These are phyloP conservation scores for Candida alai DNA, from an alignment of 805 yeast species.

Conservation along the genomic window DNA sequence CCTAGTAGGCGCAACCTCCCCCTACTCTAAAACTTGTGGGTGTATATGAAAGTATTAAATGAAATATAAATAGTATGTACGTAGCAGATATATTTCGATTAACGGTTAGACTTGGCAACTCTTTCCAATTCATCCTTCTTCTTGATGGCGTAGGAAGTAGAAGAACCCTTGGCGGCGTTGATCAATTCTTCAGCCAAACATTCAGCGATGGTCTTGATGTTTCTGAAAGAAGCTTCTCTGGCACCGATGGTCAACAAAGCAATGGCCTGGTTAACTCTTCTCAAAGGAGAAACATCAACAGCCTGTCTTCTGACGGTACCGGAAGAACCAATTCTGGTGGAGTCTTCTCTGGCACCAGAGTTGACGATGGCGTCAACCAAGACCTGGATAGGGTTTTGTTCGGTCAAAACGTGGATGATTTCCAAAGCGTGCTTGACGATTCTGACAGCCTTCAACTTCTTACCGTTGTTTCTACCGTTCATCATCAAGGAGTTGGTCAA, in stretches of 20 bases:
- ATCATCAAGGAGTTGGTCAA: constrained; percentile 99
- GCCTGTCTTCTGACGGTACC: constrained; percentile 99
- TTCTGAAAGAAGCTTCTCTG: constrained; percentile 99
- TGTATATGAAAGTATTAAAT: constrained; percentile 6
- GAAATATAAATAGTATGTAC: constrained; percentile 1
- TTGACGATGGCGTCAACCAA: constrained; percentile 98
- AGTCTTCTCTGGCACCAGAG: constrained; percentile 99
- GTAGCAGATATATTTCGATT: constrained; percentile 29
- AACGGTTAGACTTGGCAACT: constrained; percentile 99
- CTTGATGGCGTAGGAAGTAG: constrained; percentile 99
- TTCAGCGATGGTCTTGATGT: constrained; percentile 99
- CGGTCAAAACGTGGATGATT: constrained; percentile 95
- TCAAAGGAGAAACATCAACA: constrained; percentile 99
- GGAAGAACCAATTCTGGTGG: constrained; percentile 99
- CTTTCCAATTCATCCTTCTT: constrained; percentile 99
- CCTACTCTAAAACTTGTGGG: constrained; percentile 8
- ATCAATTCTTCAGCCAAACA: constrained; percentile 99
- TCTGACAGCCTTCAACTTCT: constrained; percentile 99
- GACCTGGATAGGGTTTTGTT: constrained; percentile 99
- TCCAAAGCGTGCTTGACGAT: constrained; percentile 99
- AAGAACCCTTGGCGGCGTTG: constrained; percentile 99
- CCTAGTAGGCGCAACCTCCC: constrained; percentile 5
- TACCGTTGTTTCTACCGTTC: constrained; percentile 99
- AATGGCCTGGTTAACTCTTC: constrained; percentile 99
- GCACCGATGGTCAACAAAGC: constrained; percentile 98